Conservation (phyloP, 2,329 filamentous ascomycete species). For the Tolypocladium cylindrosporum region DNA sequence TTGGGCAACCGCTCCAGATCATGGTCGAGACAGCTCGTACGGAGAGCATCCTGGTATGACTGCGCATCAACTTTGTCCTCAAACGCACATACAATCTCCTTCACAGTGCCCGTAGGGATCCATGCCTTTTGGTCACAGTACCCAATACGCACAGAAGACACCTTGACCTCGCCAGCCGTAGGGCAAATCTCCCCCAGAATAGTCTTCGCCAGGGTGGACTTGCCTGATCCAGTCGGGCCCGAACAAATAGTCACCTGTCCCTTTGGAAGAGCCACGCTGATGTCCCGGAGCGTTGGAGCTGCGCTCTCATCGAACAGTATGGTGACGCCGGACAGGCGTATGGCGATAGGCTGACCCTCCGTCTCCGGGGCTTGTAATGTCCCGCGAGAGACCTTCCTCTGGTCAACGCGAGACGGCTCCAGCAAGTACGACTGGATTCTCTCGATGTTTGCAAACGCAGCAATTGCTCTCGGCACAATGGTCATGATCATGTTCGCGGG, state of each 20-base stretch:
- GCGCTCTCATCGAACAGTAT: background rate
- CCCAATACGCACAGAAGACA: background rate
- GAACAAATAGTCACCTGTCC: background rate
- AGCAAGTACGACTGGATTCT: background rate
- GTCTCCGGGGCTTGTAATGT: background rate
- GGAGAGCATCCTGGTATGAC: background rate
- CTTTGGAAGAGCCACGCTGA: background rate
- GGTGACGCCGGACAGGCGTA: background rate
- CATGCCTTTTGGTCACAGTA: background rate
- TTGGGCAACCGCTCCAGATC: background rate
- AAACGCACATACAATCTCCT: background rate
- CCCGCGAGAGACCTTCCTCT: background rate
- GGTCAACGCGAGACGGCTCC: background rate
- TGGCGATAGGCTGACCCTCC: background rate
- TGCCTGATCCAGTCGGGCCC: background rate
- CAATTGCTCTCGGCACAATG: constrained; percentile 3
- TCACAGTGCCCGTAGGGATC: background rate
- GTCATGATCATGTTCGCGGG: constrained; percentile 12
- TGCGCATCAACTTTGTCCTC: background rate
- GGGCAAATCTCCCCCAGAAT: background rate
- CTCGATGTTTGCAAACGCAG: background rate
- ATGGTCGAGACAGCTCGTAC: background rate
- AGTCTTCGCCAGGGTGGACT: background rate
- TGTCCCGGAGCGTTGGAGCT: background rate
- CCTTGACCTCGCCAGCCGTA: background rate